phyloP scores from a whole-genome alignment of 768 basidiomycete genomes.

The Aureoboletus auriporus region DNA sequence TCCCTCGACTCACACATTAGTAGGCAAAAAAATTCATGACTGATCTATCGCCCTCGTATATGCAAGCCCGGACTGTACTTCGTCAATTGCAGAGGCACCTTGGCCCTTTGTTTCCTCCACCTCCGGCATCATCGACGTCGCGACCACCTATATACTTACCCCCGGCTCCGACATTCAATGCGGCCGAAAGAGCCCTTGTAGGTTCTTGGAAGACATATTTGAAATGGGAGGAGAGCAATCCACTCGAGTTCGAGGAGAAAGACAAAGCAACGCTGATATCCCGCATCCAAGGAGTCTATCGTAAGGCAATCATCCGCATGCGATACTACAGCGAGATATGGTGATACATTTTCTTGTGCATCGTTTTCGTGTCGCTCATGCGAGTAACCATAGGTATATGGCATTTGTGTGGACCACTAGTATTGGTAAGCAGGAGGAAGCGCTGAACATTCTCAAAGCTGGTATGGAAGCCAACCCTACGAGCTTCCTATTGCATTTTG shows the following conservation, averaged over 20 bases:
- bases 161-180: constrained; percentile 66
- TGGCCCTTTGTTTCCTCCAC: constrained; percentile 54
- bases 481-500: constrained; percentile 89
- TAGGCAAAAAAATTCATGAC: constrained; percentile 94
- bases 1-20: constrained; percentile 7
- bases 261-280: constrained; percentile 63
- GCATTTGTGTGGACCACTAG: constrained; percentile 79
- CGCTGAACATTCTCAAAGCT: constrained; percentile 69
- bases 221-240: constrained; percentile 95
- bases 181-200: constrained; percentile 69
- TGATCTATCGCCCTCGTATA: constrained; percentile 88
- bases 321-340: constrained; percentile 94
- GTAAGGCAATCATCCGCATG: constrained; percentile 89
- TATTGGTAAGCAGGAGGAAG: constrained; percentile 78
- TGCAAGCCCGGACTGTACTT: constrained; percentile 90
- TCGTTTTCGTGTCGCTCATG: constrained; percentile 9
- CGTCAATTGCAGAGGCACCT: constrained; percentile 75
- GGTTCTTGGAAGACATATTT: constrained; percentile 88
- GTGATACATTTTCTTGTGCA: constrained; percentile 37
- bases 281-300: constrained; percentile 78
- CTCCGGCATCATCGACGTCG: constrained; percentile 39
- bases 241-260: constrained; percentile 85
- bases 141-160: constrained; percentile 57
- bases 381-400: constrained; percentile 67
- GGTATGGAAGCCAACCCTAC: constrained; percentile 87